Evolutionary conservation across 208 protist species (phyloP), one percentile per base, ranked within the genome.

Genomic region (Leptomonas seymouri): DNA sequence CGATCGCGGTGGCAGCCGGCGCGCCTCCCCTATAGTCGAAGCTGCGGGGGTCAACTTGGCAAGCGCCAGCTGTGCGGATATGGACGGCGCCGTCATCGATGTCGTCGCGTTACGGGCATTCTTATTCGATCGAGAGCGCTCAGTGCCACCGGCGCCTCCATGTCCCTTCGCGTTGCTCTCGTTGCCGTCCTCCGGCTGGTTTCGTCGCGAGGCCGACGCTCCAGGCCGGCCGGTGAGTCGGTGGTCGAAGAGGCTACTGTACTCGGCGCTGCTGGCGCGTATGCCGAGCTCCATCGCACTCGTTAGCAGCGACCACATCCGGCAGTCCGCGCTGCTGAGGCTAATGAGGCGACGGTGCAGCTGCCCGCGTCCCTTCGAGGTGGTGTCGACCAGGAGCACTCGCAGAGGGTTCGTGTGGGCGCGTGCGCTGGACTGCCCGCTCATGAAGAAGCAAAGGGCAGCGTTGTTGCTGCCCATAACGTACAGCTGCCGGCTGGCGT

Each of bases 391-490:
- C 14, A 71, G 55, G 16, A 93, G 44, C 59, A 81, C 78, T 21
- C 68, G 68, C 51, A 90, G 72, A 44, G 73, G 73, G 3, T 88
- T 74, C 5, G 68, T 74, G 67, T 94, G 88, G 21, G 88, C 85
- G 18, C 77, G 76, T 23, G 78, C 30, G 23, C 77, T 83, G 20
- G 76, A 80, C 34, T 84, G 68, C 1, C 85, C 85, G 53, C 82
- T 80, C 58, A 82, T 57, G 54, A 94, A 94, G 28, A 81, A 86
- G 61, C 88, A 89, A 11, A 91, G 67, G 20, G 86, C 85, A 20
- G 77, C 83, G 75, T 94, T 94, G 54, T 70, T 74, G 28, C 75
- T 66, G 30, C 88, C 88, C 46, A 84, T 81, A n/a, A 82, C 85
- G 66, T 91, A 82, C 15, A 94, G 70, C 46, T 84, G 83, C 57